Base-by-base conservation (phyloP, 1,284 basidiomycete genomes). In the Trametes hirsuta region DNA sequence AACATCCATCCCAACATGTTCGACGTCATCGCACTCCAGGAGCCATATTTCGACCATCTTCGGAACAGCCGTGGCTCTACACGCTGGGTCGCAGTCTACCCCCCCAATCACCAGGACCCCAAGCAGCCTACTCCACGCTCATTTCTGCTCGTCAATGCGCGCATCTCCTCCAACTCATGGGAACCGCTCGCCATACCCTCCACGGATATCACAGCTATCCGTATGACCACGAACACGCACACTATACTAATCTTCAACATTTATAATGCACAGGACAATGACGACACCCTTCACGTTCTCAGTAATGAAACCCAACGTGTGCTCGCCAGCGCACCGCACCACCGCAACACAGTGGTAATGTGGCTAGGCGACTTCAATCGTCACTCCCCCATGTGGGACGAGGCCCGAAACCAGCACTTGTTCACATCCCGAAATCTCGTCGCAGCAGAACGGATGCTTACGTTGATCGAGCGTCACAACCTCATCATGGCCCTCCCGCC, bases 361-460 rank as follows among this genome's bases (percentile, higher is more conserved):
- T 79, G 76, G 76, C 62, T 73, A 0, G 81, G 80, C 0, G 80
- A 84, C 67, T 83, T 83, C 74, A 84, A 83, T 68, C 65, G 76
- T 0, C 81, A 84, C 64, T 79, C 84, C 68, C 78, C 76, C 0
- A 25, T 75, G 0, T 84, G 81, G 82, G 79, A 82, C 4, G 72
- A 76, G 4, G 55, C 63, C 0, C 24, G 58, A 0, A 81, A 84
- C 58, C 5, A 52, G 0, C 77, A 77, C 25, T 74, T 81, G 0
- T 75, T 81, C 60, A 76, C 70, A 1, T 30, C 47, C 0, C 15
- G n/a, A 8, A 54, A 59, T n/a, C 53, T 71, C 1, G 47, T 58
- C 0, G 49, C 41, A 0, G 70, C 72, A 0, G 61, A 72, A 34
- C 22, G 48, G 0, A 65, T 78, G 0, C 41, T 76, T 10, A 52